A percentile compares a stretch with the other conserved stretches of the same genome.
These are phyloP conservation scores for Musa beccarii DNA, from an alignment of 176 grass and related monocot species.

Conservation along the genomic window DNA sequence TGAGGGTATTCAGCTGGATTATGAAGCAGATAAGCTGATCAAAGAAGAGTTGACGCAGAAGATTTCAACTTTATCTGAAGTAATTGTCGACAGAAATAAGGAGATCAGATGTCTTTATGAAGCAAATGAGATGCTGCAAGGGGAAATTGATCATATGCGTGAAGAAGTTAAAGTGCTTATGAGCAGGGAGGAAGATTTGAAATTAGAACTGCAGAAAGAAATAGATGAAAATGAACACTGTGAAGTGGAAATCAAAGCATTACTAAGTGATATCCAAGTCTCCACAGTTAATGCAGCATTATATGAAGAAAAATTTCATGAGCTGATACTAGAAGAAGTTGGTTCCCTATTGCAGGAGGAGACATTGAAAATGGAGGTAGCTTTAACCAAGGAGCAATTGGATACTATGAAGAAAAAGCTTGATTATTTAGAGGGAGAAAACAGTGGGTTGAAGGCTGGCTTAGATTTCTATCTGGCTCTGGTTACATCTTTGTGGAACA, in stretches of 20 bases:
- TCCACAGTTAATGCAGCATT: conserved; percentile 44
- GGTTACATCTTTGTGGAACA: conserved; percentile 40
- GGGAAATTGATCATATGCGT: conserved; percentile 14
- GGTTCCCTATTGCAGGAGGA: conserved; percentile 30
- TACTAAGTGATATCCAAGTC: conserved; percentile 43
- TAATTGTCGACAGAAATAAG: conserved; percentile 26
- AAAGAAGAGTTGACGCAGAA: conserved; percentile 62
- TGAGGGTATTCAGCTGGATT: conserved; percentile 40
- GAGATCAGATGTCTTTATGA: conserved; percentile 34
- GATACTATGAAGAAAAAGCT: conserved; percentile 45
- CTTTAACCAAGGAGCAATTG: conserved; percentile 31
- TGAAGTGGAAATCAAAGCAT: conserved; percentile 37
- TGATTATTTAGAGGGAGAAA: conserved; percentile 41
- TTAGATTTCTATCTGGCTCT: conserved; percentile 39
- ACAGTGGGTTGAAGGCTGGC: conserved; percentile 36
- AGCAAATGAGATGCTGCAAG: conserved; percentile 38
- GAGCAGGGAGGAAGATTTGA: conserved; percentile 24
- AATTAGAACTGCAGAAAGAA: conserved; percentile 28
- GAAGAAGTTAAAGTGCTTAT: conserved; percentile 32
- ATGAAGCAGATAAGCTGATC: conserved; percentile 44
- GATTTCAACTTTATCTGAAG: conserved; percentile 27
- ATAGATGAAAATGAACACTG: conserved; percentile 39
- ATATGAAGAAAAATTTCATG: conserved; percentile 57
- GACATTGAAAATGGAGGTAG: conserved; percentile 35
- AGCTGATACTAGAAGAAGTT: conserved; percentile 44